Base-by-base conservation (phyloP, 352 stramenopile genomes). In the Pythium aristosporum region DNA sequence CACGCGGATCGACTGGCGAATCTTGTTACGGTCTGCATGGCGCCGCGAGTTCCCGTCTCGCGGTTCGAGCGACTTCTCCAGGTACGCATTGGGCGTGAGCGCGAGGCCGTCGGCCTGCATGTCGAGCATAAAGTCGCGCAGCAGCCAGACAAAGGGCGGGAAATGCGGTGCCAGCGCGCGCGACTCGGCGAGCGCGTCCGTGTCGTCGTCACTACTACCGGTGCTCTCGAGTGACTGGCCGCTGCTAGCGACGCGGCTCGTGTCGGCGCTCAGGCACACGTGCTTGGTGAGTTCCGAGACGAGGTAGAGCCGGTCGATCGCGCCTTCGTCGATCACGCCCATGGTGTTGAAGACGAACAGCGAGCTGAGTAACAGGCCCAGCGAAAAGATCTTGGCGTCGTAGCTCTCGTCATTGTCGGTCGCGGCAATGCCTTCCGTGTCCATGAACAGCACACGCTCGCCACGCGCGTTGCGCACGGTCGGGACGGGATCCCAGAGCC, bases 261-360 rank as follows among this genome's bases (percentile, higher is more conserved):
- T 58, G 59, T 85, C 63, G 23, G 75, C 52, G 64, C 76, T 91
- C 18, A 92, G 71, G 57, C 83, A 92, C 3, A 96, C 82, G 58
- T 89, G 82, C 50, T 94, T 94, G 21, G 85, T 92, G 46, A 94
- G 71, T 63, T 96, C 83, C 10, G 85, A 93, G 23, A 96, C 87
- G 37, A 96, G 80, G 59, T 88, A 94, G 37, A 94, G 66, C 16
- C 84, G 73, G 67, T 96, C 87, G 54, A 96, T 93, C 16, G 87
- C 86, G 25, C 76, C 79, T 75, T 96, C 87, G 57, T 96, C 87
- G 65, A 96, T 94, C 59, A 96, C 87, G 32, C 87, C 87, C 79
- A 96, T 92, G 2, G 84, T 93, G 61, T 96, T 96, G 61, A 93
- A 91, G 28, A 96, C 83, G 49, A 96, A 94, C 0, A 92, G 71